Evolutionary conservation across 345 rosid species (phyloP), one percentile per base, ranked within the genome.

Genomic region (Jatropha curcas): DNA sequence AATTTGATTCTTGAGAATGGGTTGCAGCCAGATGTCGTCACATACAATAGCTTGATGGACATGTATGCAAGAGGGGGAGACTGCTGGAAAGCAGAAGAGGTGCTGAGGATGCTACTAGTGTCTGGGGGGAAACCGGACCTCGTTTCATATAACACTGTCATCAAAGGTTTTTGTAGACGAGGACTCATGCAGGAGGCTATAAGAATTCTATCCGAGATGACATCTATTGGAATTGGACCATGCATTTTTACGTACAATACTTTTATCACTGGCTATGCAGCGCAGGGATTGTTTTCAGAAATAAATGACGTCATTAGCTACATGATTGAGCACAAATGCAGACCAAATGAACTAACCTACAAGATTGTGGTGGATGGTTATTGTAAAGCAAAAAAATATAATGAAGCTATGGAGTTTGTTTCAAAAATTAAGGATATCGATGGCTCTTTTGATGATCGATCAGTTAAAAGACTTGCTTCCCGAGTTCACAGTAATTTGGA

Each of bases 11-110:
- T 70, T 12, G 85, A 85, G 55, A 75, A 81, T 61, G 96, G 90
- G 82, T 65, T 91, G 72, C 82, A 79, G 61, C 98, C 97, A 0
- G 91, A 94, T 86, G 88, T 94, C 25, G 80, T 91, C 74, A 91
- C 96, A 66, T 86, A 87, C 84, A 94, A 94, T 84, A 94, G 87
- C 82, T 83, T 91, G 76, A 94, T 94, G 88, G 97, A 91, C 83
- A 87, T 94, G 97, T 85, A 91, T 69, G 98, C 92, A 17, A 79
- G 96, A 73, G 83, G 77, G 0, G 90, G 97, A 76, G 91, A 90
- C 63, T 91, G 89, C 80, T 86, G 91, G 94, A 90, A 86, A 82
- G 96, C 98, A 0, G 98, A 94, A 81, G 93, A 90, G 70, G 77
- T 94, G 56, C 89, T 94, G 16, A 85, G 68, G 76, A 82, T 71